Evolutionary conservation across 2,329 filamentous ascomycete genomes (phyloP), one percentile per base, ranked within the genome.

Genomic region (Lomentospora prolificans): DNA sequence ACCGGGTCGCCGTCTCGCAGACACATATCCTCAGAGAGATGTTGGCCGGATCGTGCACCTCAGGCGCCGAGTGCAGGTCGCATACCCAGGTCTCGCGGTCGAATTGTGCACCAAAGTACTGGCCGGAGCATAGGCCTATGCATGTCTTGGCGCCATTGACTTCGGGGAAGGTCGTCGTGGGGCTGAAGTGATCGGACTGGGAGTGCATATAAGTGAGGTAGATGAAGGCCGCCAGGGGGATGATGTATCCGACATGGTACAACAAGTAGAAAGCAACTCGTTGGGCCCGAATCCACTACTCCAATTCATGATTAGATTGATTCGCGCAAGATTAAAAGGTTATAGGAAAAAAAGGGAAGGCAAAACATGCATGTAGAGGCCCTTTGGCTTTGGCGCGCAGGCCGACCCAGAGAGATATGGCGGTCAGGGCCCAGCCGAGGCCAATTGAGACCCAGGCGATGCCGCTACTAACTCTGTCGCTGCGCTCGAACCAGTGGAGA

Each of bases 161-260:
- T n/a, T 46, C 39, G 39, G 39, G 6, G 39, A 46, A 46, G 39
- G 39, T 46, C 7, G 17, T 14, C 17, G 39, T 46, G 39, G 10
- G 10, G 39, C 17, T 14, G 39, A 46, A 46, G 39, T 46, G 39
- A 22, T 46, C 39, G 39, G 39, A 46, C 17, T 46, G 10, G 39
- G 39, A 46, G 39, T 46, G 39, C n/a, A n/a, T 46, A n/a, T 46
- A 46, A n/a, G 39, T 46, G 10, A 46, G 39, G 39, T 46, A 46
- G 10, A 46, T 46, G 39, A 46, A 46, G 10, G 39, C 17, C 17
- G 39, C 39, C 5, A 46, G 39, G 10, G 39, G 39, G 39, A 46
- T 7, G 6, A 46, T 17, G 10, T 14, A 22, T 22, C 10, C 17
- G 5, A 46, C 39, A 46, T 46, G 39, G 39, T 46, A 46, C 10